Evolutionary conservation across 1,284 basidiomycete genomes (phyloP).

Genomic region (Melanopsichium pennsylvanicum): DNA sequence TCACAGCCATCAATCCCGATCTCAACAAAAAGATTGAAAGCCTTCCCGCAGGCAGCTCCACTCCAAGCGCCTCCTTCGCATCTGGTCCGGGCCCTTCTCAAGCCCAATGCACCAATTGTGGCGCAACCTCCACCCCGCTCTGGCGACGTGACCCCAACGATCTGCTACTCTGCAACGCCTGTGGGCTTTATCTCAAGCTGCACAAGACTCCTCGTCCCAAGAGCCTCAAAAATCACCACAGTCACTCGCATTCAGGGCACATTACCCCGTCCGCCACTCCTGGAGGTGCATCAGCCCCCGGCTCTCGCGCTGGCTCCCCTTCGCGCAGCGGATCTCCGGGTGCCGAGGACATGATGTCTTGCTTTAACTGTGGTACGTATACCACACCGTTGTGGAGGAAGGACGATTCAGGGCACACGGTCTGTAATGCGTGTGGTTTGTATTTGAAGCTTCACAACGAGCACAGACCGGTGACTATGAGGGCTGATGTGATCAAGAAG

Average conservation of each 20-base stretch:
- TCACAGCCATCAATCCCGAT: constrained; percentile 42
- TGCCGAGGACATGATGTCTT: constrained; percentile 45
- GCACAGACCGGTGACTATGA: constrained; percentile 57
- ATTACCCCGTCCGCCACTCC: constrained; percentile 46
- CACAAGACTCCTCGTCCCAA: constrained; percentile 62
- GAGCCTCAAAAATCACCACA: constrained; percentile 52
- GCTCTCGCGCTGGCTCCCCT: constrained; percentile 29
- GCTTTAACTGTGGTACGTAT: constrained; percentile 63
- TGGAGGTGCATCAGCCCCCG: constrained; percentile 38
- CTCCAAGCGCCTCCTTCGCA: constrained; percentile 15
- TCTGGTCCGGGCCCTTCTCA: constrained; percentile 25
- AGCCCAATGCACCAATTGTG: constrained; percentile 61
- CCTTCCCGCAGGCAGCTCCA: constrained; percentile 15
- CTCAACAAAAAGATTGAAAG: constrained; percentile 21
- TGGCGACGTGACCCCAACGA: constrained; percentile 61
- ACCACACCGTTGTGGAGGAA: constrained; percentile 64
- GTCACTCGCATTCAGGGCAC: constrained; percentile 45
- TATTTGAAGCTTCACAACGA: constrained; percentile 60
- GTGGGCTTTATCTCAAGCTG: constrained; percentile 62
- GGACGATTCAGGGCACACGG: constrained; percentile 55
- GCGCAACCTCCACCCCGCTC: constrained; percentile 58
- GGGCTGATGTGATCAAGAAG: constrained; percentile 63
- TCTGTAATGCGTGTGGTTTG: constrained; percentile 62
- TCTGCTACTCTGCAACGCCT: constrained; percentile 61
- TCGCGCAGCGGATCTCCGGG: constrained; percentile 25